Conservation (phyloP, 306 rosid genomes). For the Begonia fuchsioides region DNA sequence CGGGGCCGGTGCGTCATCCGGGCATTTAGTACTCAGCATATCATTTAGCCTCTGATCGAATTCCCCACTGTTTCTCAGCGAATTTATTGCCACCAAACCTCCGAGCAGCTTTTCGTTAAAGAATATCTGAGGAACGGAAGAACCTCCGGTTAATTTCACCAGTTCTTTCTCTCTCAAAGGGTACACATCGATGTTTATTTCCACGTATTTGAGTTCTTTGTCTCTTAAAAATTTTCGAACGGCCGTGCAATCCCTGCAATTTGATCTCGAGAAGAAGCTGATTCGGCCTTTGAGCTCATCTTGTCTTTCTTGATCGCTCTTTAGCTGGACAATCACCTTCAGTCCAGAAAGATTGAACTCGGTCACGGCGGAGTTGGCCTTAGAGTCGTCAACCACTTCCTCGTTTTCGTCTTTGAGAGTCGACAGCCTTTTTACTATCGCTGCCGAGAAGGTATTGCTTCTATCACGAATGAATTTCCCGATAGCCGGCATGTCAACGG, state of each 20-base stretch:
- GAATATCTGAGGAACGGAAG: conserved; percentile 74
- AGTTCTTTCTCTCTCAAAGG: conserved; percentile 56
- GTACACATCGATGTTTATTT: conserved; percentile 84
- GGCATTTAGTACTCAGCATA: conserved; percentile 25
- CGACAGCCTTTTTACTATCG: conserved; percentile 38
- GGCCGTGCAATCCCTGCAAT: conserved; percentile 80
- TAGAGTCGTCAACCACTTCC: not conserved
- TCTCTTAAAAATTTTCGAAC: conserved; percentile 55
- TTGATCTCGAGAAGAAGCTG: conserved; percentile 76
- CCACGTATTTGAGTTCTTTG: conserved; percentile 45
- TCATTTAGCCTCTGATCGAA: conserved; percentile 53
- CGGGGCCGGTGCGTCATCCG: conserved; percentile 48
- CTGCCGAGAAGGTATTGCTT: conserved; percentile 42
- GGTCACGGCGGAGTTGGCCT: conserved; percentile 17
- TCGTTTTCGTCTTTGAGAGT: conserved; percentile 24
- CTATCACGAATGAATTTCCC: conserved; percentile 53
- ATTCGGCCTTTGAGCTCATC: conserved; percentile 45
- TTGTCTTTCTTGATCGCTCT: conserved; percentile 11
- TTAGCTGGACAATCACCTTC: conserved; percentile 41
- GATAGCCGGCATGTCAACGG: conserved; percentile 37
- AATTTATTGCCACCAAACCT: conserved; percentile 68
- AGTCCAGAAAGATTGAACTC: conserved; percentile 61
- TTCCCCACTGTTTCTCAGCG: conserved; percentile 63
- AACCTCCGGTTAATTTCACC: conserved; percentile 35
- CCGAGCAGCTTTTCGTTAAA: conserved; percentile 86